phyloP scores from a whole-genome alignment of 2,329 filamentous ascomycete genomes.

The Graphilbum ipis-grandicollis region DNA sequence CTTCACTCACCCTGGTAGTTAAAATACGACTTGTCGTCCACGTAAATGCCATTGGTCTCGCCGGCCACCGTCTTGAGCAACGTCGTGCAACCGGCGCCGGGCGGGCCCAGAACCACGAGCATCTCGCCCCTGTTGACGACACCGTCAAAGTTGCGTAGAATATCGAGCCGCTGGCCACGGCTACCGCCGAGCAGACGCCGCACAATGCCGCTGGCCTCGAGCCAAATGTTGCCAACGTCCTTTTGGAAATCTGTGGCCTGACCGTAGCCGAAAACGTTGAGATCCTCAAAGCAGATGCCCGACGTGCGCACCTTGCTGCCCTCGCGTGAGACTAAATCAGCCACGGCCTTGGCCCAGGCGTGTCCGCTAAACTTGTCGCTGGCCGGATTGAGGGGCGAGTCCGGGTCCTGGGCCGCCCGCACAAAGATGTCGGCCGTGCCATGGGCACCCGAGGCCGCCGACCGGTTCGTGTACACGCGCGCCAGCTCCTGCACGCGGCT shows the following conservation, averaged over 20 bases:
- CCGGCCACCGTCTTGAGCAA: slow-evolving; percentile 73
- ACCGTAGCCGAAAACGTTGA: slow-evolving; percentile 53
- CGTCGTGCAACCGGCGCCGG: slow-evolving; percentile 62
- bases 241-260: slow-evolving; percentile 54
- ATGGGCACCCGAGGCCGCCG: slow-evolving; percentile 15
- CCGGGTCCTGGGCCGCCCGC: slow-evolving; percentile 15
- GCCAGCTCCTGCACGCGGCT: slow-evolving; percentile 38
- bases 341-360: slow-evolving; percentile 42
- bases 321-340: slow-evolving; percentile 31
- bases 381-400: slow-evolving; percentile 30
- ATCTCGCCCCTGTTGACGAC: slow-evolving; percentile 56
- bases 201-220: slow-evolving; percentile 26
- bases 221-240: slow-evolving; percentile 43
- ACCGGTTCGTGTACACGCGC: slow-evolving; percentile 34
- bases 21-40: slow-evolving; percentile 54
- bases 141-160: slow-evolving; percentile 50
- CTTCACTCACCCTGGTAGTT: slow-evolving; percentile 55
- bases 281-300: slow-evolving; percentile 48
- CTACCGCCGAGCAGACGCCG: slow-evolving; percentile 33
- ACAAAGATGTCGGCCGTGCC: too few relatives aligned
- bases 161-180: slow-evolving; percentile 41
- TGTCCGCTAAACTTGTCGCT: slow-evolving; percentile 31
- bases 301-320: slow-evolving; percentile 40
- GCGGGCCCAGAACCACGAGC: slow-evolving; percentile 57
- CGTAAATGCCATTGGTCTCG: slow-evolving; percentile 62